Evolutionary conservation across 1,284 basidiomycete species (phyloP).

Genomic region (Rhodotorula glutinis): DNA sequence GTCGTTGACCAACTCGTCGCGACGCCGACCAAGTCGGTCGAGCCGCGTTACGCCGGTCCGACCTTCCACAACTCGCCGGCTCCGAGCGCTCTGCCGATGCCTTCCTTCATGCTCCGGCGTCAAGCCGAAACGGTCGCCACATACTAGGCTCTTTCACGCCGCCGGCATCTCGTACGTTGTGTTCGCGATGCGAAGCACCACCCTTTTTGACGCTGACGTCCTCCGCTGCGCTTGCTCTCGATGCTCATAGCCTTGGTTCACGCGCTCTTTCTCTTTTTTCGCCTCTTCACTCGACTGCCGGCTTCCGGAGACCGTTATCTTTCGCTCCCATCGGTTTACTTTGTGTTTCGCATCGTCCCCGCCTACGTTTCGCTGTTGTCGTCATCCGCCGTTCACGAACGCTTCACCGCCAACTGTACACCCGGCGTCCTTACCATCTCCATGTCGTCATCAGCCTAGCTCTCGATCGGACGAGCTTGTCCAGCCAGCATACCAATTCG

Average conservation of each 20-base stretch:
- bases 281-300: no score
- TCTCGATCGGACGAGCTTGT: neutral
- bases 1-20: neutral
- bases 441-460: neutral
- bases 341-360: neutral
- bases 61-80: slow-evolving; percentile 40
- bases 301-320: neutral
- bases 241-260: no score
- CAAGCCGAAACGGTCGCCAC: slow-evolving; percentile 7
- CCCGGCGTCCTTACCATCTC: neutral
- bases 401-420: neutral
- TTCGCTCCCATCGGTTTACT: neutral
- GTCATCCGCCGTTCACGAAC: neutral
- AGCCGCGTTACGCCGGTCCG: slow-evolving; percentile 36
- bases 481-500: neutral
- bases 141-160: neutral
- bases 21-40: slow-evolving; percentile 21
- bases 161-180: neutral
- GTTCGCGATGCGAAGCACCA: no score
- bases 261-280: no score
- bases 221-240: no score
- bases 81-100: slow-evolving; percentile 30
- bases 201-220: no score
- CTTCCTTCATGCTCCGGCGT: slow-evolving; percentile 32
- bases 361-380: neutral